phyloP scores from a whole-genome alignment of 176 grass and related monocot genomes.

The Triticum monococcum region DNA sequence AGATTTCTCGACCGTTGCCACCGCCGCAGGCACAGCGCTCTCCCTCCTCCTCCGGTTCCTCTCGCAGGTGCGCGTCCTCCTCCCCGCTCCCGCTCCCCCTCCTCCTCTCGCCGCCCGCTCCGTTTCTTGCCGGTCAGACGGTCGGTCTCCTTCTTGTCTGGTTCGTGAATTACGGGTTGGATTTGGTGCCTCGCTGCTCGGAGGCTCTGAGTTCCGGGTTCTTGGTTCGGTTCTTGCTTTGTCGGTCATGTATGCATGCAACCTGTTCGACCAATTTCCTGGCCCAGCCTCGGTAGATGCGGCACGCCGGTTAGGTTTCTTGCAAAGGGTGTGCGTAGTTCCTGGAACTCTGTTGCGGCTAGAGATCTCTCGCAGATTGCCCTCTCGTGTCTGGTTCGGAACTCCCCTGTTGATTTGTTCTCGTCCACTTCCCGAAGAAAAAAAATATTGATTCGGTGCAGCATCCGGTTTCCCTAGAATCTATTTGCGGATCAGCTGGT shows the following conservation, averaged over 20 bases:
- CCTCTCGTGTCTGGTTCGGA: background rate
- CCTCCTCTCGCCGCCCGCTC: background rate
- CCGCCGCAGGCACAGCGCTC: too few species aligned
- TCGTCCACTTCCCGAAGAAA: background rate
- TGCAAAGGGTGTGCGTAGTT: background rate
- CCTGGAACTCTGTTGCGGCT: background rate
- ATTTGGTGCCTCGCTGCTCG: too few species aligned
- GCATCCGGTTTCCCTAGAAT: too few species aligned
- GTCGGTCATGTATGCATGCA: background rate
- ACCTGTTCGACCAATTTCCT: slow-evolving; percentile 27
- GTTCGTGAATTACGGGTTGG: background rate
- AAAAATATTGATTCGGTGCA: too few species aligned
- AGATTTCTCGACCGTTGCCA: background rate
- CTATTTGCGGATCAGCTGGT: too few species aligned
- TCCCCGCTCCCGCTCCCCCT: background rate
- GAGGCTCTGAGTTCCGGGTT: background rate
- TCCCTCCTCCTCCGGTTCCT: too few species aligned
- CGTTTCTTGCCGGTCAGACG: background rate
- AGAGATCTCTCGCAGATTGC: too few species aligned
- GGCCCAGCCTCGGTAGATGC: background rate
- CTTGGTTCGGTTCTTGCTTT: background rate
- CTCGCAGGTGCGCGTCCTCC: background rate
- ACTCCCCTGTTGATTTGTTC: background rate
- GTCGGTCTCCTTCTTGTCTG: background rate
- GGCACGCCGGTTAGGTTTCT: background rate